These are phyloP conservation scores for Desmodesmus armatus DNA, from an alignment of 139 green algal genomes.

Conservation along the genomic window DNA sequence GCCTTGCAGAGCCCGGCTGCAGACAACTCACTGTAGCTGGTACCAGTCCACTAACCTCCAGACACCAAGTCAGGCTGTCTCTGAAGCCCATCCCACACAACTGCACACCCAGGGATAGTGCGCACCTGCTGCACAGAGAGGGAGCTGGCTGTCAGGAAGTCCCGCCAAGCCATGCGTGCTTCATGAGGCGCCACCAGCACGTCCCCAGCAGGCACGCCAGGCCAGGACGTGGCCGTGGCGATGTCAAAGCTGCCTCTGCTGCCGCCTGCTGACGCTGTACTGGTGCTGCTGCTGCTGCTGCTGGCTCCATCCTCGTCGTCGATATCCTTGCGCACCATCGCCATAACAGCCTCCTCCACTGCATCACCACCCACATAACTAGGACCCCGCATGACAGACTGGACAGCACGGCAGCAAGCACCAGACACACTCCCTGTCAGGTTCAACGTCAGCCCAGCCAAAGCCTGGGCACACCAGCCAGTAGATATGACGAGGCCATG, in stretches of 20 bases:
- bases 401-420: not conserved
- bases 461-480: too few relatives aligned
- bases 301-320: not conserved
- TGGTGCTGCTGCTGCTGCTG: constrained; percentile 19
- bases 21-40: too few relatives aligned
- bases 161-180: constrained; percentile 74
- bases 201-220: constrained; percentile 38
- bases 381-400: constrained; percentile 23
- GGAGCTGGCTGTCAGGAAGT: constrained; percentile 76
- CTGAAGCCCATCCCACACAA: too few relatives aligned
- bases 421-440: too few relatives aligned
- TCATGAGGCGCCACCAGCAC: constrained; percentile 68
- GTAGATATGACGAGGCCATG: too few relatives aligned
- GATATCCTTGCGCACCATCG: constrained; percentile 47
- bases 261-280: not conserved
- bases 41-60: too few relatives aligned
- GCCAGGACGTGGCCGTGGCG: constrained; percentile 65
- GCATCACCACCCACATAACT: constrained; percentile 33
- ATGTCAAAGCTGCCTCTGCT: constrained; percentile 60
- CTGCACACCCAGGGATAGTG: not conserved
- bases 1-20: too few relatives aligned
- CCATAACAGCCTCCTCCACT: constrained; percentile 47
- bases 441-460: too few relatives aligned
- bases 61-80: too few relatives aligned
- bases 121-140: constrained; percentile 79